A percentile compares a stretch with the other conserved stretches of the same genome.
These are phyloP conservation scores for Colletotrichum destructivum DNA, from an alignment of 2,329 filamentous ascomycete genomes.

Conservation along the genomic window DNA sequence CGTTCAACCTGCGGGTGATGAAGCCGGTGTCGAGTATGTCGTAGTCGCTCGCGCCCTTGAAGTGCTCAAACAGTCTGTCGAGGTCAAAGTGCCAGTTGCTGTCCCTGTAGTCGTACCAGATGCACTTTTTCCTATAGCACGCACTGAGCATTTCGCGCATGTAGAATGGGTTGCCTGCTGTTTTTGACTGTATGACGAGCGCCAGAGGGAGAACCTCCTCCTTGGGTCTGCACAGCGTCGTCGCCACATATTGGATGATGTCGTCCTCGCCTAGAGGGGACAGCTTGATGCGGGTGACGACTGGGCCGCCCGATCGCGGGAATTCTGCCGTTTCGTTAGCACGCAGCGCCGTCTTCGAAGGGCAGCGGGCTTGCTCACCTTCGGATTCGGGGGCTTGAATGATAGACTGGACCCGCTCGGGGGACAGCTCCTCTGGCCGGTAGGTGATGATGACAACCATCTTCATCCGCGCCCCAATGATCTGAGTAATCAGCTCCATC, in stretches of 20 bases:
- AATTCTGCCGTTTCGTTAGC: conserved; percentile 55
- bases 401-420: conserved; percentile 68
- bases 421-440: conserved; percentile 75
- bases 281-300: conserved; percentile 80
- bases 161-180: conserved; percentile 90
- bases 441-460: conserved; percentile 87
- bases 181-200: conserved; percentile 90
- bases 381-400: conserved; percentile 69
- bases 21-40: conserved; percentile 88
- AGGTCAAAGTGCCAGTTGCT: conserved; percentile 89
- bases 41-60: conserved; percentile 83
- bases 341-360: conserved; percentile 33
- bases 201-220: conserved; percentile 84
- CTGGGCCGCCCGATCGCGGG: conserved; percentile 64
- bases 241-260: conserved; percentile 85
- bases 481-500: conserved; percentile 84
- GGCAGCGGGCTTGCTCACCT: conserved; percentile 54
- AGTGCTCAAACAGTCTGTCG: conserved; percentile 88
- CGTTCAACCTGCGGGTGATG: conserved; percentile 82
- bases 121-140: conserved; percentile 87
- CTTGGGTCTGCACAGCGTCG: conserved; percentile 81
- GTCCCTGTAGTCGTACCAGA: conserved; percentile 91
- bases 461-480: conserved; percentile 83
- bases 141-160: conserved; percentile 91
- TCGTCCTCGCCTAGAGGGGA: conserved; percentile 83